Conservation (phyloP, 352 stramenopile species). For the Pythium vanterpoolii region DNA sequence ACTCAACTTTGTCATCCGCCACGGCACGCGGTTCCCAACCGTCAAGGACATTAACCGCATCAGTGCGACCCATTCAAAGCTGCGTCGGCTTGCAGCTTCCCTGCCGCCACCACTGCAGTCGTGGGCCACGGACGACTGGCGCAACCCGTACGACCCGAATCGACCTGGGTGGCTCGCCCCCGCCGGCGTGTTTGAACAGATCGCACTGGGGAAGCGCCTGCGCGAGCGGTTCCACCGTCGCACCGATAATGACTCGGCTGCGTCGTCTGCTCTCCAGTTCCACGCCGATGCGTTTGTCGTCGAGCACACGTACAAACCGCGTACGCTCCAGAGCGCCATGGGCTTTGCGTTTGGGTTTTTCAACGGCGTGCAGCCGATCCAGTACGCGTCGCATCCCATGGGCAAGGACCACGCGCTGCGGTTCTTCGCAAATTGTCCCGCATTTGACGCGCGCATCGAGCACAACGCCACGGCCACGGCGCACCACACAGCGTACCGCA, state of each 20-base stretch:
- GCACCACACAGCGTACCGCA: slow-evolving; percentile 53
- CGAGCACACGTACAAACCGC: slow-evolving; percentile 80
- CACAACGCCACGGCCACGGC: slow-evolving; percentile 55
- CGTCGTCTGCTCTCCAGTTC: slow-evolving; percentile 19
- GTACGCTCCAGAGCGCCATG: slow-evolving; percentile 72
- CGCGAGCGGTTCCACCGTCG: slow-evolving; percentile 37
- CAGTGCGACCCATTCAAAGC: slow-evolving; percentile 31
- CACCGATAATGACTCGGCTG: slow-evolving; percentile 1
- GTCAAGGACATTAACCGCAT: slow-evolving; percentile 76
- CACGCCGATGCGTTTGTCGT: slow-evolving; percentile 44
- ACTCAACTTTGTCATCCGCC: slow-evolving; percentile 75
- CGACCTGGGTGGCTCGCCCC: slow-evolving; percentile 51
- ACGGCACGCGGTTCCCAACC: slow-evolving; percentile 77
- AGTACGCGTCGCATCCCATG: slow-evolving; percentile 43
- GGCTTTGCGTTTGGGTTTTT: slow-evolving; percentile 80
- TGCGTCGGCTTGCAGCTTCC: slow-evolving; percentile 14
- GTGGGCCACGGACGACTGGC: slow-evolving; percentile 47
- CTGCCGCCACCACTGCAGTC: slow-evolving; percentile 22
- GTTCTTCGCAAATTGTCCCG: slow-evolving; percentile 82
- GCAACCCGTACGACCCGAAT: slow-evolving; percentile 43
- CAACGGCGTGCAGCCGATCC: slow-evolving; percentile 49
- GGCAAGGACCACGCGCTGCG: slow-evolving; percentile 62
- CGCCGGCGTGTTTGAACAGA: slow-evolving; percentile 54
- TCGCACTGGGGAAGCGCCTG: slow-evolving; percentile 52
- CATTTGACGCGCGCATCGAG: slow-evolving; percentile 56